Percentiles rank a stretch among this genome's conserved stretches.
Evolutionary conservation across 768 basidiomycete species (phyloP).

Genomic region (Lentinula edodes): DNA sequence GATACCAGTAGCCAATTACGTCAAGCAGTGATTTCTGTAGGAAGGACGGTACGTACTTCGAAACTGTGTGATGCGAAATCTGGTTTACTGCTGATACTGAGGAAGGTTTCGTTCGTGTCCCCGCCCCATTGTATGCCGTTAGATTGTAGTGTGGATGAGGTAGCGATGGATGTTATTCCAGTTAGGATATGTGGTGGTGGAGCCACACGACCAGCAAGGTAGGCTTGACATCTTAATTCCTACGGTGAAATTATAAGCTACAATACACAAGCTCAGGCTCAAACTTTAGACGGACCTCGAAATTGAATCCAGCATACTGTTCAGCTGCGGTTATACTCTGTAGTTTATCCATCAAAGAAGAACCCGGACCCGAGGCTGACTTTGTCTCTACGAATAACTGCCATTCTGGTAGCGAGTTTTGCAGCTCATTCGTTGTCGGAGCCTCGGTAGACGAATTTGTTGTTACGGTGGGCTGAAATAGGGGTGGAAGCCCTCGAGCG

Average conservation of each 20-base stretch:
- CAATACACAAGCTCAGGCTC: background rate
- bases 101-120: slow-evolving; percentile 5
- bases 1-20: background rate
- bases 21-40: background rate
- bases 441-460: background rate
- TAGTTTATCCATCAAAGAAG: slow-evolving; percentile 19
- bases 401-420: slow-evolving; percentile 22
- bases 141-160: background rate
- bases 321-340: slow-evolving; percentile 35
- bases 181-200: slow-evolving; percentile 22
- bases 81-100: background rate
- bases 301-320: slow-evolving; percentile 28
- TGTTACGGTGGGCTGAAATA: slow-evolving; percentile 39
- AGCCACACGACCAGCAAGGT: slow-evolving; percentile 28
- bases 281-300: slow-evolving; percentile 31
- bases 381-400: slow-evolving; percentile 17
- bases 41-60: background rate
- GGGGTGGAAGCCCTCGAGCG: slow-evolving; percentile 40
- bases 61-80: slow-evolving; percentile 21
- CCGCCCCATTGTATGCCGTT: slow-evolving; percentile 7
- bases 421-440: slow-evolving; percentile 9
- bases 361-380: slow-evolving; percentile 15
- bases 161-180: slow-evolving; percentile 7
- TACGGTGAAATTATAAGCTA: slow-evolving; percentile 15
- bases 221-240: slow-evolving; percentile 41